Conservation (phyloP, 2,329 filamentous ascomycete genomes). For the Hypoxylon sp. region DNA sequence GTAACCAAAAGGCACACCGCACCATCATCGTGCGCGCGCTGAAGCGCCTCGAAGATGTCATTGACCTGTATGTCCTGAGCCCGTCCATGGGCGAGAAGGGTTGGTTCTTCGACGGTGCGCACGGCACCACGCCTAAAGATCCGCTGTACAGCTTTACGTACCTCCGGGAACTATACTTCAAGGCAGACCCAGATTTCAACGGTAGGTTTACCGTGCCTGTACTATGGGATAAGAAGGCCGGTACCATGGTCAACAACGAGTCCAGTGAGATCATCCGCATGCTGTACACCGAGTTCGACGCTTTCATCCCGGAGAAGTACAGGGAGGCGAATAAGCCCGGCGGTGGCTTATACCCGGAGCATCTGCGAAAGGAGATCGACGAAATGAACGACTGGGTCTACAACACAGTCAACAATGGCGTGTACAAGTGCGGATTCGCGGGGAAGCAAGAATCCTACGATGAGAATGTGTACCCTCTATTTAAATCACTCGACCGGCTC, state of each 20-base stretch:
- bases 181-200: constrained; percentile 73
- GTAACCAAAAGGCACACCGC: constrained; percentile 70
- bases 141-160: constrained; percentile 75
- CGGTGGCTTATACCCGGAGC: constrained; percentile 69
- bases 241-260: constrained; percentile 85
- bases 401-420: constrained; percentile 62
- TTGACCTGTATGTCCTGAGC: constrained; percentile 76
- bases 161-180: constrained; percentile 78
- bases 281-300: constrained; percentile 81
- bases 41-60: constrained; percentile 79
- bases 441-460: constrained; percentile 75
- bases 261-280: constrained; percentile 87
- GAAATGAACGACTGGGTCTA: constrained; percentile 77
- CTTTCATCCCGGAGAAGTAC: constrained; percentile 64
- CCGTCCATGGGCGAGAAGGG: constrained; percentile 72
- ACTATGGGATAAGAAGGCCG: constrained; percentile 76
- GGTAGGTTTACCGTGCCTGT: constrained; percentile 82
- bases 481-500: constrained; percentile 73
- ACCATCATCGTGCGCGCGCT: constrained; percentile 79
- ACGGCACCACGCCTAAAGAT: constrained; percentile 65
- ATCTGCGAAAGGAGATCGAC: constrained; percentile 70
- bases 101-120: constrained; percentile 65
- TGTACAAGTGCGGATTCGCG: constrained; percentile 73
- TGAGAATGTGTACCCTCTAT: constrained; percentile 70
- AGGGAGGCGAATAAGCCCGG: constrained; percentile 64